Conservation (phyloP, 257 asterid genomes). For the Plantago elongata region DNA sequence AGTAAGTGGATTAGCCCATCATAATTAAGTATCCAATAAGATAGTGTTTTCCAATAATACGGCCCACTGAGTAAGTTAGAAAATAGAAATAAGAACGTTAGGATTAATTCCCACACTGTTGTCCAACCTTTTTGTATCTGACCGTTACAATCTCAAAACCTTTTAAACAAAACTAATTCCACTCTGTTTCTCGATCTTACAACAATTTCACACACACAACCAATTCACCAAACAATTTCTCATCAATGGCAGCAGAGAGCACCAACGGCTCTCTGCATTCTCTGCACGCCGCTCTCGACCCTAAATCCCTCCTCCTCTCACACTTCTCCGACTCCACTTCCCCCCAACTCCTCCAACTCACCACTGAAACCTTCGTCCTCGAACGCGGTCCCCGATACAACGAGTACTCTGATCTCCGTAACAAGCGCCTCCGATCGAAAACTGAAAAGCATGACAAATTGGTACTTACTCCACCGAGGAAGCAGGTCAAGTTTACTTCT, state of each 20-base stretch:
- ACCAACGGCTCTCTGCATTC: conserved; percentile 30
- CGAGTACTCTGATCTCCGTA: conserved; percentile 77
- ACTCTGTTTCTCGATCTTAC: too few relatives aligned
- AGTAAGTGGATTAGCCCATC: too few relatives aligned
- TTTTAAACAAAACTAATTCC: conserved; percentile 19
- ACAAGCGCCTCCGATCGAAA: conserved; percentile 44
- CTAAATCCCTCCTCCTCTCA: conserved; percentile 49
- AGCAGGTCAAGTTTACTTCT: conserved; percentile 55
- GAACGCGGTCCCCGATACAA: conserved; percentile 82
- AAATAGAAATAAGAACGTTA: conserved; percentile 57
- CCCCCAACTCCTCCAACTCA: conserved; percentile 52
- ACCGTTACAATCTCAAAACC: conserved; percentile 54
- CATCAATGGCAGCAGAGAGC: conserved; percentile 48
- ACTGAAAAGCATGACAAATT: conserved; percentile 15
- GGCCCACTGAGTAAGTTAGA: conserved; percentile 28
- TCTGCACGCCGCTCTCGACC: conserved; percentile 52
- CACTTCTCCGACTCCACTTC: conserved; percentile 49
- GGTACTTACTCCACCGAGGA: conserved; percentile 57
- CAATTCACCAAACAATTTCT: not conserved
- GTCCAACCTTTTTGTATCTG: conserved; percentile 32
- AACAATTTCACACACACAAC: not conserved
- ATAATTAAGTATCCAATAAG: too few relatives aligned
- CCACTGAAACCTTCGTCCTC: conserved; percentile 36
- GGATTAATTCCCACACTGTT: conserved; percentile 9
- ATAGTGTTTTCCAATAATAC: conserved; percentile 4